Conservation (phyloP, 2,329 filamentous ascomycete genomes). For the Trichoderma atrobrunneum region DNA sequence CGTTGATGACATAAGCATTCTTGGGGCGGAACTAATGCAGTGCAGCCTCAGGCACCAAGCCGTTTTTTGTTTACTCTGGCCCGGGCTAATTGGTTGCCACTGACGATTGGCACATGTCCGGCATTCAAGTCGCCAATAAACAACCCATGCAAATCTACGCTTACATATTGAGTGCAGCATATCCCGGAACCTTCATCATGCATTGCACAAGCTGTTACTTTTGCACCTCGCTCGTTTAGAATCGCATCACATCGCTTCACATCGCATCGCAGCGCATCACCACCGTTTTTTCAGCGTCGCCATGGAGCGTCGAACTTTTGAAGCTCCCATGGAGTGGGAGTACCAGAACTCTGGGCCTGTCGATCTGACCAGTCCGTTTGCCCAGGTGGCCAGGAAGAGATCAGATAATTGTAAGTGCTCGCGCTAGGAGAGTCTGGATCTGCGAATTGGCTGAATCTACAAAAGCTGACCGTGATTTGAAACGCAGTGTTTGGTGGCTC, state of each 20-base stretch:
- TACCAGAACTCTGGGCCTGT: slow-evolving; percentile 56
- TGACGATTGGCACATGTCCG: slow-evolving; percentile 15
- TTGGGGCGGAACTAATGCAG: not conserved
- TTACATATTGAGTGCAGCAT: not conserved
- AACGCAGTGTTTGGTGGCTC: slow-evolving; percentile 37
- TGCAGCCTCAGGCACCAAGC: slow-evolving; percentile 15
- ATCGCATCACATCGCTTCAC: not conserved
- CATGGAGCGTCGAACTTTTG: slow-evolving; percentile 56
- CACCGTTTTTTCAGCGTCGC: not conserved
- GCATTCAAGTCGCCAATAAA: not conserved
- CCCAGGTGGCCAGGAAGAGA: slow-evolving; percentile 46
- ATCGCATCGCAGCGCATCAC: not conserved
- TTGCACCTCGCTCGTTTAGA: not conserved
- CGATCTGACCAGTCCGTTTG: slow-evolving; percentile 61
- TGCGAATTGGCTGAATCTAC: not conserved
- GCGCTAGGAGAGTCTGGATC: not conserved
- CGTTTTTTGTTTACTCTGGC: slow-evolving; percentile 36
- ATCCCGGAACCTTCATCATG: not conserved
- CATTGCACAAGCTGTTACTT: not conserved
- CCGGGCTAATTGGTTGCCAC: slow-evolving; percentile 27
- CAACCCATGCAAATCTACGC: not conserved
- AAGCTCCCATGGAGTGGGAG: slow-evolving; percentile 66
- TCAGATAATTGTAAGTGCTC: slow-evolving; percentile 42
- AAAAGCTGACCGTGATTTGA: not conserved
- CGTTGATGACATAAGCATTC: slow-evolving; percentile 32